Evolutionary conservation across 2,329 filamentous ascomycete species (phyloP).

Genomic region (Aspergillus uvarum): DNA sequence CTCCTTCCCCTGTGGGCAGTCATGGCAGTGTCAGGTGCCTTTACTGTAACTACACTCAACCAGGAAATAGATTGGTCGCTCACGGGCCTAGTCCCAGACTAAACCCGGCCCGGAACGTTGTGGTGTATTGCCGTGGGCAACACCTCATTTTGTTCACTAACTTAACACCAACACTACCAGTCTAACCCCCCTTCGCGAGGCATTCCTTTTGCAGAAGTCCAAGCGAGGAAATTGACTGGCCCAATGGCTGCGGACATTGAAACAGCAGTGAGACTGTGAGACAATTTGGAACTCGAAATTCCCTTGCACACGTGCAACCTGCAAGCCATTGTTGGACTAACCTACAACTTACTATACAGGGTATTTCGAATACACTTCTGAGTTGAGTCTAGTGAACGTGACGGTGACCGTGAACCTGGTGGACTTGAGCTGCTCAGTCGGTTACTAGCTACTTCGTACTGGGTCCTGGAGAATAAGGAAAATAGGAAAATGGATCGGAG

Average conservation of each 20-base stretch:
- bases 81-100: neutral
- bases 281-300: neutral
- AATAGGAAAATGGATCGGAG: slow-evolving; percentile 9
- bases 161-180: no score
- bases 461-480: neutral
- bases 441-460: no score
- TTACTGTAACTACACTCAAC: neutral
- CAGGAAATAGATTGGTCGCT: neutral
- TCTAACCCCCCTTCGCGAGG: neutral
- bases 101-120: neutral
- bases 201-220: neutral
- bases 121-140: neutral
- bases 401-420: neutral
- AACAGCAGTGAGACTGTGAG: neutral
- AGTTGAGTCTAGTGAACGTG: no score
- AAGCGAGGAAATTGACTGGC: neutral
- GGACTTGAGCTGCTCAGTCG: neutral
- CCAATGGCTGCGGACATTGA: neutral
- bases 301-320: neutral
- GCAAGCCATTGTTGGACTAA: neutral
- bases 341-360: no score
- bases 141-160: no score
- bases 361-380: no score
- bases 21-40: neutral
- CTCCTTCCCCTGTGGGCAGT: neutral